Base-by-base conservation (phyloP, 371 early-diverging fungal species). In the Chytridium lagenaria region DNA sequence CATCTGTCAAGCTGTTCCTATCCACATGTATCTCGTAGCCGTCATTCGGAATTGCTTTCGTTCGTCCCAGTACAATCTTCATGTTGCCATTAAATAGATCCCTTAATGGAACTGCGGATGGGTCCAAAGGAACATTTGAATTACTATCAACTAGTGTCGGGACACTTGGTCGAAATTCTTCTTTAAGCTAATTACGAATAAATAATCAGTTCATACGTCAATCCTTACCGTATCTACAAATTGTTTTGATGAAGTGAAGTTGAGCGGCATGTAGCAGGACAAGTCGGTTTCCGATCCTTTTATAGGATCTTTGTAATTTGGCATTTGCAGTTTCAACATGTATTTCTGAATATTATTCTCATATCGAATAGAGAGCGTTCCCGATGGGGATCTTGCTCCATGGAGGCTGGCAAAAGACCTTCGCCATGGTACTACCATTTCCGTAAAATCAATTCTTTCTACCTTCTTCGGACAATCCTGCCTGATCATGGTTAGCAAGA, bases 181-280 rank as follows among this genome's bases (percentile, higher is more conserved):
- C 61, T 37, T 61, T 61, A 7, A 61, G 3, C 61, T 61, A 34
- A 34, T 2, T 15, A 36, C 31, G 36, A 61, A 36, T 23, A 61
- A 7, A 55, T 16, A n/a, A n/a, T n/a, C n/a, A n/a, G n/a, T n/a
- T n/a, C 44, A 12, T 44, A 12, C 7, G 44, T 44, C 44, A 44
- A 44, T 44, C 44, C 44, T 44, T 34, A 61, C 61, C 61, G 34
- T 61, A 34, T 61, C 36, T 3, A 61, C 15, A 37, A 61, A 61
- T 12, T 61, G 36, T 61, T 36, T 61, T 12, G 61, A 15, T 16
- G 61, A 33, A 26, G 7, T 36, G 10, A 34, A 28, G 3, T 5
- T 10, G 12, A 61, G 7, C 7, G 61, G 61, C 7, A 61, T 10
- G 36, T 34, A 61, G 61, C 37, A 61, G 12, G 12, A 15, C 5